phyloP scores from a whole-genome alignment of 2,329 filamentous ascomycete species.

The Ustilaginoidea virens region DNA sequence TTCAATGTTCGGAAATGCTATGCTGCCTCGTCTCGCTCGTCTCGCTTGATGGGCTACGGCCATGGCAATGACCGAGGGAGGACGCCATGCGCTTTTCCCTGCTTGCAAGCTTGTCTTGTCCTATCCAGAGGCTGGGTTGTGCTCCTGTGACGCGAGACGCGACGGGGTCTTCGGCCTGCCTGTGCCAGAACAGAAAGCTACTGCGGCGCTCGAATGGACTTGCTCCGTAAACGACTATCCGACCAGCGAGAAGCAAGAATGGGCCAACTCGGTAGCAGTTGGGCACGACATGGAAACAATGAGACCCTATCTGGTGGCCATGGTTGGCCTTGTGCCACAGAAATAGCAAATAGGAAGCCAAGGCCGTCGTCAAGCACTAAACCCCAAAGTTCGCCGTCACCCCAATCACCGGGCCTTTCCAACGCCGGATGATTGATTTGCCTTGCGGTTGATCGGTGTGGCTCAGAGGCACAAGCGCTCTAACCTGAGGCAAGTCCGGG shows the following conservation, averaged over 20 bases:
- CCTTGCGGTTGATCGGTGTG: too few species aligned
- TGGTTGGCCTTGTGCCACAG: slow-evolving; percentile 2
- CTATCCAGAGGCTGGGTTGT: slow-evolving; percentile 6
- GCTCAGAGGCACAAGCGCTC: slow-evolving; percentile 1
- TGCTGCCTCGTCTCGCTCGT: too few species aligned
- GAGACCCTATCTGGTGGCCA: slow-evolving; percentile 1
- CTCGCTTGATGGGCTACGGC: too few species aligned
- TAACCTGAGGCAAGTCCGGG: too few species aligned
- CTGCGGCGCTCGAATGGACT: too few species aligned
- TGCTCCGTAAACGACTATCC: too few species aligned
- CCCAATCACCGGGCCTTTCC: slow-evolving; percentile 1
- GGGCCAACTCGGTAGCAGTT: slow-evolving; percentile 1
- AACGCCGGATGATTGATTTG: not conserved
- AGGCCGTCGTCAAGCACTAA: not conserved
- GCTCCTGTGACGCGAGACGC: slow-evolving; percentile 11
- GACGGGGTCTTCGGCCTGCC: too few species aligned
- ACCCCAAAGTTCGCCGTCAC: not conserved
- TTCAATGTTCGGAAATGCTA: too few species aligned
- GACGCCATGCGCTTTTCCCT: slow-evolving; percentile 4
- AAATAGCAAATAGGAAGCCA: slow-evolving; percentile 3
- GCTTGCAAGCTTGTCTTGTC: slow-evolving; percentile 1
- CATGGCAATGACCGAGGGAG: slow-evolving; percentile 1
- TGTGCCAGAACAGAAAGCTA: too few species aligned
- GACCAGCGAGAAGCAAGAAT: slow-evolving; percentile 2
- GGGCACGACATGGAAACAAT: slow-evolving; percentile 2